Evolutionary conservation across 345 rosid genomes (phyloP).

Genomic region (Salix brachista): DNA sequence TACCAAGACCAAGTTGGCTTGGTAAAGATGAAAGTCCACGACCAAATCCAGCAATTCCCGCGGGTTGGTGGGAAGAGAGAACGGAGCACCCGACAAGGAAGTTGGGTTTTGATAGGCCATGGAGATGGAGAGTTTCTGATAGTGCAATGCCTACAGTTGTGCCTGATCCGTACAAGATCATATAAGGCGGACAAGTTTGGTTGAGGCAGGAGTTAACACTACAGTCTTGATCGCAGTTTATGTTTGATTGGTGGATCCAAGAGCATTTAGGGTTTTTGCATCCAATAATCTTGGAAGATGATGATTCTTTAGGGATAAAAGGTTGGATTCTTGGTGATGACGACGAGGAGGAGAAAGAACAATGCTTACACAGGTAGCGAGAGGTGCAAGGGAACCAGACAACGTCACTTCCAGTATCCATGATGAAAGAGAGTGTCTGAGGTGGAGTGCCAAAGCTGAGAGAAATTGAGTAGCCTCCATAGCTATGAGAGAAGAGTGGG

Average conservation of each 20-base stretch:
- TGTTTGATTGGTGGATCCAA: constrained; percentile 27
- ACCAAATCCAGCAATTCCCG: constrained; percentile 44
- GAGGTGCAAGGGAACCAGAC: constrained; percentile 45
- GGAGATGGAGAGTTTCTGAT: constrained; percentile 33
- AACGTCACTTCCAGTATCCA: constrained; percentile 32
- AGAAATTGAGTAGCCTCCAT: constrained; percentile 29
- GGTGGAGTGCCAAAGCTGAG: constrained; percentile 34
- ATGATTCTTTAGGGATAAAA: constrained; percentile 34
- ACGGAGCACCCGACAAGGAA: constrained; percentile 46
- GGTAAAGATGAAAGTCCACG: constrained; percentile 37
- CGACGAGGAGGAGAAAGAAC: constrained; percentile 14
- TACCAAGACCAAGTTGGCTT: constrained; percentile 29
- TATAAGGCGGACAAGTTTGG: constrained; percentile 35
- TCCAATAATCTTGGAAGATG: constrained; percentile 30
- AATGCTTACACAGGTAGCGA: constrained; percentile 35
- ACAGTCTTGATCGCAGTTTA: constrained; percentile 19
- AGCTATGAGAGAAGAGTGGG: constrained; percentile 15
- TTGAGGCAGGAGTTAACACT: constrained; percentile 15
- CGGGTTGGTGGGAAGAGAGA: constrained; percentile 31
- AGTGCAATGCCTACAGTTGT: constrained; percentile 31
- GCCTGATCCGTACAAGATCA: constrained; percentile 38
- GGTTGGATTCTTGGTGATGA: constrained; percentile 1
- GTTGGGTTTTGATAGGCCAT: constrained; percentile 4
- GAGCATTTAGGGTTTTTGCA: constrained; percentile 43
- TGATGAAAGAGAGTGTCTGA: constrained; percentile 22